phyloP scores from a whole-genome alignment of 2,329 filamentous ascomycete species.

The Sporothrix brunneoviolacea region DNA sequence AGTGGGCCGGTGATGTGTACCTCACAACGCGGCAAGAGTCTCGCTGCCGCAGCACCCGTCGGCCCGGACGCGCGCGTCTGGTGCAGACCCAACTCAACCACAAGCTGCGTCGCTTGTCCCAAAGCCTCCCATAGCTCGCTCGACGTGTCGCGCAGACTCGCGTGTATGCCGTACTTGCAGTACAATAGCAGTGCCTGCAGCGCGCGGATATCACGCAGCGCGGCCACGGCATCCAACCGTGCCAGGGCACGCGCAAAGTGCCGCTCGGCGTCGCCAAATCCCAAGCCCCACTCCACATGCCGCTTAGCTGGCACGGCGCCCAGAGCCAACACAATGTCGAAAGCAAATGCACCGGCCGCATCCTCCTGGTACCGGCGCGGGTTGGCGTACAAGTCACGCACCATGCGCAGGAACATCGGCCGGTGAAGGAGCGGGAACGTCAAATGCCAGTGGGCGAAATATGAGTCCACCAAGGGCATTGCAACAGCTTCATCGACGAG shows the following conservation, averaged over 20 bases:
- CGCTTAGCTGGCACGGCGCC: background rate
- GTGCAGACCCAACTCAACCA: conserved; percentile 2
- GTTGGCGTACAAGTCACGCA: background rate
- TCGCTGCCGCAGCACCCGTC: background rate
- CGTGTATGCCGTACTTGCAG: conserved; percentile 9
- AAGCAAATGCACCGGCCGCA: background rate
- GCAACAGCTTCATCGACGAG: conserved; percentile 4
- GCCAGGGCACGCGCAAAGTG: conserved; percentile 4
- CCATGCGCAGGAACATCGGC: conserved; percentile 17
- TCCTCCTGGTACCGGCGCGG: background rate
- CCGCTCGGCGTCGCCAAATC: background rate
- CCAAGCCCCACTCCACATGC: background rate
- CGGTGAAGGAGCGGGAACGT: conserved; percentile 17
- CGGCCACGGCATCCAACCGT: background rate
- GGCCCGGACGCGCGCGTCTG: background rate
- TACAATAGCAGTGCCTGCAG: conserved; percentile 5
- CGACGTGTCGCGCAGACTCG: conserved; percentile 1
- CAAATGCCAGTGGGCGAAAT: conserved; percentile 17
- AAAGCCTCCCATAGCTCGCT: conserved; percentile 6
- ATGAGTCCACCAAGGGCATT: conserved; percentile 14
- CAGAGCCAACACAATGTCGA: conserved; percentile 7
- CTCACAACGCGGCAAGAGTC: background rate
- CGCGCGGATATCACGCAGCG: conserved; percentile 1
- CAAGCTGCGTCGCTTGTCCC: conserved; percentile 4
- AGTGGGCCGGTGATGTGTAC: background rate